A percentile compares a stretch with the other conserved stretches of the same genome.
Conservation (phyloP, 2,329 filamentous ascomycete genomes). For the Apiospora koreana region DNA sequence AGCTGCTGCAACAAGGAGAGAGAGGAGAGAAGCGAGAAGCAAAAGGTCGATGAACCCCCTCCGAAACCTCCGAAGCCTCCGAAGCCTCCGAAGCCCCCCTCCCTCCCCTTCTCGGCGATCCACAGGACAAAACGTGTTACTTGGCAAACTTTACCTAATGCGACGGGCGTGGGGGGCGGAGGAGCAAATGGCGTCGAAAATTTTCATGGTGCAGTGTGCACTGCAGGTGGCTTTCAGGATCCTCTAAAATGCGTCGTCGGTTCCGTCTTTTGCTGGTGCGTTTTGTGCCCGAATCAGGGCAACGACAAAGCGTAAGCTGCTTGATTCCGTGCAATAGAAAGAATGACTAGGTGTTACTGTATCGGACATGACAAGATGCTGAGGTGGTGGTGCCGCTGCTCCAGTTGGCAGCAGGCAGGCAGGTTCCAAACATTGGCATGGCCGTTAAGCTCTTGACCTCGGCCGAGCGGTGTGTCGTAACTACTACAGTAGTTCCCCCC, state of each 20-base stretch:
- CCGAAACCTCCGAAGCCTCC: no score
- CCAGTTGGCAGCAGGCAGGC: no score
- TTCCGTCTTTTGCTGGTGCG: background rate
- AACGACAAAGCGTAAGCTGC: background rate
- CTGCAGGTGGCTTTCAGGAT: background rate
- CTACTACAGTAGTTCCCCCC: background rate
- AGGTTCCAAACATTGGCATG: background rate
- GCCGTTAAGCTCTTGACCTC: background rate
- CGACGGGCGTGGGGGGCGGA: background rate
- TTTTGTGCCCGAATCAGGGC: background rate
- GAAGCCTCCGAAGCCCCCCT: background rate
- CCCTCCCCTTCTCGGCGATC: background rate
- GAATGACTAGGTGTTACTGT: background rate
- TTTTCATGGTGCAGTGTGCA: conserved; percentile 9
- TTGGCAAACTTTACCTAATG: conserved; percentile 8
- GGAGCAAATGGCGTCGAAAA: conserved; percentile 1
- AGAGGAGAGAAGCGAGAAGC: no score
- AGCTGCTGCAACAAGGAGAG: background rate
- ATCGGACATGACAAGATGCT: background rate
- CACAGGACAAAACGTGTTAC: background rate
- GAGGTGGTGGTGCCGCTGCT: no score
- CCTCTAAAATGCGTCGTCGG: background rate
- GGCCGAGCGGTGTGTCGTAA: background rate
- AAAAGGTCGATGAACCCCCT: background rate
- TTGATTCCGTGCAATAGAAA: background rate